Evolutionary conservation across 2,329 filamentous ascomycete species (phyloP).

Genomic region (Cladosporium sp.): DNA sequence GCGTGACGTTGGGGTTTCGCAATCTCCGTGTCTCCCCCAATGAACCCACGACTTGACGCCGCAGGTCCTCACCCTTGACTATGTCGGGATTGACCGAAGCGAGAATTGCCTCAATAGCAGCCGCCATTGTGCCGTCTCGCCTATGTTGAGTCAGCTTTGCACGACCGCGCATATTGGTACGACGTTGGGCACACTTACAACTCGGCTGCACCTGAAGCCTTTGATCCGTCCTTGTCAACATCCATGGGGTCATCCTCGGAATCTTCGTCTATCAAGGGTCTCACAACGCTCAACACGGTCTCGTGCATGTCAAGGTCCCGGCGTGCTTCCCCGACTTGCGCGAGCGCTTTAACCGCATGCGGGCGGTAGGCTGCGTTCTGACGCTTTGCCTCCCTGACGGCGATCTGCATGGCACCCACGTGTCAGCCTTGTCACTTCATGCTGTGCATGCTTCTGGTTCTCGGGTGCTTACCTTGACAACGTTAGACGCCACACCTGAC

Average conservation of each 20-base stretch:
- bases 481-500: conserved; percentile 56
- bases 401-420: conserved; percentile 50
- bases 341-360: conserved; percentile 67
- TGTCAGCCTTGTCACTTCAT: conserved; percentile 19
- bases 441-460: neutral
- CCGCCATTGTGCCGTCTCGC: conserved; percentile 23
- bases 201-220: conserved; percentile 5
- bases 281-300: conserved; percentile 61
- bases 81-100: conserved; percentile 27
- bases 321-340: conserved; percentile 64
- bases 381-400: conserved; percentile 80
- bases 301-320: conserved; percentile 66
- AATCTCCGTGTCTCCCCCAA: conserved; percentile 2
- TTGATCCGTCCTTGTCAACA: conserved; percentile 46
- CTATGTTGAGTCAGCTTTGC: conserved; percentile 16
- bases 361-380: conserved; percentile 82
- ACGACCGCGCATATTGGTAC: conserved; percentile 6
- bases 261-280: conserved; percentile 55
- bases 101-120: conserved; percentile 28
- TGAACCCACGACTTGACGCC: neutral
- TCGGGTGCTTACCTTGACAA: conserved; percentile 54
- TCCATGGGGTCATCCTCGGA: conserved; percentile 62
- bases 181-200: conserved; percentile 1
- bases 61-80: conserved; percentile 16
- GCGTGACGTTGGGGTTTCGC: conserved; percentile 3